Conservation (phyloP, 805 yeast genomes). For the Zygotorulaspora sp. region DNA sequence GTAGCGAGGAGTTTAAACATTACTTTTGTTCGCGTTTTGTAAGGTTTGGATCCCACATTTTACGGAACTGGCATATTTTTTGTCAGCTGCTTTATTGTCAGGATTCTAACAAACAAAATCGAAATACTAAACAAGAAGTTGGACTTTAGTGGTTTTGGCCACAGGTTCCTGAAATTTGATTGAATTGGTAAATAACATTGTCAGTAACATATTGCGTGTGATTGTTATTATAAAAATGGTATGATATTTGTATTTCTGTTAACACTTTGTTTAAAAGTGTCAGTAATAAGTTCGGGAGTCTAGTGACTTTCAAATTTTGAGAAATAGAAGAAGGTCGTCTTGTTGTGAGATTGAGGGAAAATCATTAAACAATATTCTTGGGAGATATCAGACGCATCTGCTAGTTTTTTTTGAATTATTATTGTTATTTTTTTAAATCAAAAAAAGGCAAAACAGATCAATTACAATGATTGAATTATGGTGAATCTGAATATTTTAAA, state of each 20-base stretch:
- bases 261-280: background rate
- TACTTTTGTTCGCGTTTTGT: slow-evolving; percentile 4
- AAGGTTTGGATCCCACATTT: slow-evolving; percentile 4
- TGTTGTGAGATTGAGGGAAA: slow-evolving; percentile 1
- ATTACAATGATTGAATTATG: slow-evolving; percentile 10
- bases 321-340: background rate
- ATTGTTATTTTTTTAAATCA: too few species aligned
- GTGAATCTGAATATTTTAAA: slow-evolving; percentile 9
- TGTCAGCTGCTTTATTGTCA: background rate
- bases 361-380: background rate
- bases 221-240: slow-evolving; percentile 4
- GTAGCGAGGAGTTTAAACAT: background rate
- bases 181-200: background rate
- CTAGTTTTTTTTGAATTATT: background rate
- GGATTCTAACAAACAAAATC: background rate
- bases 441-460: background rate
- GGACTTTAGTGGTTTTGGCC: background rate
- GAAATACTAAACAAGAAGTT: slow-evolving; percentile 2
- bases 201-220: slow-evolving; percentile 1
- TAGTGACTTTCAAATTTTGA: background rate
- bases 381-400: background rate
- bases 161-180: slow-evolving; percentile 1
- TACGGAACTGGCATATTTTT: background rate
- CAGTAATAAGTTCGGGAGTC: background rate
- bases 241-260: background rate